phyloP scores from a whole-genome alignment of 331 rosid species.

The Acacia pycnantha region DNA sequence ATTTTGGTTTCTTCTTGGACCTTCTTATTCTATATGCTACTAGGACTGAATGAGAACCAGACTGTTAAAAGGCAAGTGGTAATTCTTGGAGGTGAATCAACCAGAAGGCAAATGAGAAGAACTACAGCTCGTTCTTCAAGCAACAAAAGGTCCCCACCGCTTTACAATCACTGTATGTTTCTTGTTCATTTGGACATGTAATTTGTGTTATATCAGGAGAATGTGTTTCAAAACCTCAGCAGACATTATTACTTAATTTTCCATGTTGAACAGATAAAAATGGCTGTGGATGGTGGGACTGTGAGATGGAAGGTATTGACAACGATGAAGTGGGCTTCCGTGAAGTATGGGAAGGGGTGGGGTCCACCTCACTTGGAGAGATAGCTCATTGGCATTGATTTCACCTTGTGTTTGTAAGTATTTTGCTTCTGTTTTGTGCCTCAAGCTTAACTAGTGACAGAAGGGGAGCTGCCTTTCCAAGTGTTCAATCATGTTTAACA shows the following conservation, averaged over 20 bases:
- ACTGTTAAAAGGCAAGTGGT: constrained; percentile 41
- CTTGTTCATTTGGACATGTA: constrained; percentile 5
- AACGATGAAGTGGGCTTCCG: constrained; percentile 67
- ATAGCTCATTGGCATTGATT: constrained; percentile 75
- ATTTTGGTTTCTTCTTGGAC: constrained; percentile 12
- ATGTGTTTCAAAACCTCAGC: constrained; percentile 2
- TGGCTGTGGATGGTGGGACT: constrained; percentile 93
- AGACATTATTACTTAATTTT: constrained; percentile 14
- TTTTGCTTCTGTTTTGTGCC: background rate
- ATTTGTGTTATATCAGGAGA: constrained; percentile 7
- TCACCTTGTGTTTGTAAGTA: background rate
- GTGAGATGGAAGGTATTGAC: constrained; percentile 89
- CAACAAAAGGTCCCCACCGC: constrained; percentile 47
- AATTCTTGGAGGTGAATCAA: constrained; percentile 70
- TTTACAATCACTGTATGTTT: constrained; percentile 80
- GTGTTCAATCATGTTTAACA: background rate
- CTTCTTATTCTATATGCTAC: constrained; percentile 12
- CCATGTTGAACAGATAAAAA: constrained; percentile 56
- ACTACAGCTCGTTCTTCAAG: constrained; percentile 20
- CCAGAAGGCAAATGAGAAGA: constrained; percentile 43
- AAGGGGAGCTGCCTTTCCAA: background rate
- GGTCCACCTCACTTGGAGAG: constrained; percentile 88
- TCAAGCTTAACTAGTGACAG: background rate
- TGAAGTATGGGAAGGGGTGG: constrained; percentile 98
- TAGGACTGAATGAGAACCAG: constrained; percentile 43